These are phyloP conservation scores for Nannizzia gypsea DNA, from an alignment of 2,329 filamentous ascomycete genomes.

Conservation along the genomic window DNA sequence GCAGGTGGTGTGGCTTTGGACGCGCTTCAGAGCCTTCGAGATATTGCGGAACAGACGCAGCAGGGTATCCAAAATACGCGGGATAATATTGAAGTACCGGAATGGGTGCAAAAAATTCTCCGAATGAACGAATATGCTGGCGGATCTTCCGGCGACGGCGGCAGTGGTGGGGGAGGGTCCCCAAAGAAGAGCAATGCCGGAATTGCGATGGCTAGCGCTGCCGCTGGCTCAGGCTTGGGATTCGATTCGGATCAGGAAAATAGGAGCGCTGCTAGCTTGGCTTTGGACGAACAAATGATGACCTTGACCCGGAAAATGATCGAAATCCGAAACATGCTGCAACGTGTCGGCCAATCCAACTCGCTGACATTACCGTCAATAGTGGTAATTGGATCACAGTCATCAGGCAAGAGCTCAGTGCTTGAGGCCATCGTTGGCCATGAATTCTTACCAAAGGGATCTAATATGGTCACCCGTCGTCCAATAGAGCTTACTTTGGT, in stretches of 20 bases:
- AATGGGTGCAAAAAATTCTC: constrained; percentile 70
- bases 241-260: constrained; percentile 50
- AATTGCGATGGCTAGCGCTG: constrained; percentile 52
- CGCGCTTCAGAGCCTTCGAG: constrained; percentile 59
- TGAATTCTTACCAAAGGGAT: constrained; percentile 94
- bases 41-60: constrained; percentile 65
- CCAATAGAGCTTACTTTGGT: constrained; percentile 93
- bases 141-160: constrained; percentile 36
- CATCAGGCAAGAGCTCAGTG: constrained; percentile 95
- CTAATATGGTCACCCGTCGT: constrained; percentile 93
- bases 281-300: constrained; percentile 98
- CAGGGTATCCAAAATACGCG: constrained; percentile 75
- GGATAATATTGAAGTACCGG: constrained; percentile 57
- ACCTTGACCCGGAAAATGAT: constrained; percentile 99
- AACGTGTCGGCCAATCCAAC: constrained; percentile 83
- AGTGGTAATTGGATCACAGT: constrained; percentile 98
- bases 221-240: constrained; percentile 66
- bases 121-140: constrained; percentile 48
- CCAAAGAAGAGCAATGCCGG: constrained; percentile 45
- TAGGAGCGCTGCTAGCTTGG: constrained; percentile 51
- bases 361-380: constrained; percentile 85
- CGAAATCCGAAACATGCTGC: constrained; percentile 84
- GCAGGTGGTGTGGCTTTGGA: constrained; percentile 57
- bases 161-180: constrained; percentile 22
- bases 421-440: constrained; percentile 94